Conservation (phyloP, 148 eudicot genomes). For the Chenopodium album region DNA sequence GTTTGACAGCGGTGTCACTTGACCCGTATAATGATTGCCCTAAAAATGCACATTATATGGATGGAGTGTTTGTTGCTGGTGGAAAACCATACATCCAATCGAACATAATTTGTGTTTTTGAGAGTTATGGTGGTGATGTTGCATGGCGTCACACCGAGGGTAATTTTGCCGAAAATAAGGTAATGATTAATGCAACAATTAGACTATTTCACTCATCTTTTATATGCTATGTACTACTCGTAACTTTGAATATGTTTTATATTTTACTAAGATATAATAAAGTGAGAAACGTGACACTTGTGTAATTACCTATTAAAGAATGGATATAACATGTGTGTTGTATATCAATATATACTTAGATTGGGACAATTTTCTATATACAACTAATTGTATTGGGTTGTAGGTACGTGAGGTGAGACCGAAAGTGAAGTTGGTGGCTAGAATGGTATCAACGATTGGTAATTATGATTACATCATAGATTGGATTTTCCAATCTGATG, state of each 20-base stretch:
- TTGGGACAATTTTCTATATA: too few species aligned
- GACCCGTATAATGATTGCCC: slow-evolving; percentile 95
- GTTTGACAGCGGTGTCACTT: slow-evolving; percentile 86
- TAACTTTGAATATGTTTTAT: slow-evolving; percentile 21
- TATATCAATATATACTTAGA: too few species aligned
- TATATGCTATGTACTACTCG: slow-evolving; percentile 1
- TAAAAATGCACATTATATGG: slow-evolving; percentile 85
- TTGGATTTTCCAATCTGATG: slow-evolving; percentile 97
- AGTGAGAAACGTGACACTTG: neutral
- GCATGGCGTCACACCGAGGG: slow-evolving; percentile 66
- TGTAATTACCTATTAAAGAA: too few species aligned
- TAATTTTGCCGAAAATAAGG: too few species aligned
- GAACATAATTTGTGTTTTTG: slow-evolving; percentile 81
- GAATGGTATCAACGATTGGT: slow-evolving; percentile 99
- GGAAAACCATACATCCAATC: slow-evolving; percentile 77
- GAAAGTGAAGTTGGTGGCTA: slow-evolving; percentile 86
- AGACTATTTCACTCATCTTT: too few species aligned
- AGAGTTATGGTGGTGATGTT: slow-evolving; percentile 88
- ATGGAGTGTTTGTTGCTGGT: slow-evolving; percentile 85
- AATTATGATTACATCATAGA: slow-evolving; percentile 97
- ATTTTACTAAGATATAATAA: too few species aligned
- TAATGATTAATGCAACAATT: too few species aligned
- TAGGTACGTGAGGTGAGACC: slow-evolving; percentile 97
- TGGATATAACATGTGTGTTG: too few species aligned
- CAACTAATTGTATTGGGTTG: neutral